phyloP scores from a whole-genome alignment of 129 eudicot species.

The Saposhnikovia divaricata region DNA sequence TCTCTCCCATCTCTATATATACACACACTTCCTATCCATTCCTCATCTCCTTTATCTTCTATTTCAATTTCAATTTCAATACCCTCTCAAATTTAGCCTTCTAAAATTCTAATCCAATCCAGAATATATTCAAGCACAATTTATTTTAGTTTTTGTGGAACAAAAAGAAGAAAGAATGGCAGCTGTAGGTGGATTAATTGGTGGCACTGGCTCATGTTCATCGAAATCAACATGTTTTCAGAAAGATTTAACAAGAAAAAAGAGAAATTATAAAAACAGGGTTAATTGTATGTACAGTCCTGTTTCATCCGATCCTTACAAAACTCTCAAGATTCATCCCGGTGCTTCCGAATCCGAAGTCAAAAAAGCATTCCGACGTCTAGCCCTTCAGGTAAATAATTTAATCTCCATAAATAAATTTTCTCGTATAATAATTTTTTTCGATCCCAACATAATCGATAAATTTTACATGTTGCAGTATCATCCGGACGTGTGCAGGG shows the following conservation, averaged over 20 bases:
- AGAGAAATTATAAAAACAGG: constrained; percentile 15
- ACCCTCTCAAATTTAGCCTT: background rate
- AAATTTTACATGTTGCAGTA: background rate
- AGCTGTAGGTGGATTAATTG: constrained; percentile 28
- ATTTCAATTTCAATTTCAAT: background rate
- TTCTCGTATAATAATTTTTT: background rate
- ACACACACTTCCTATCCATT: background rate
- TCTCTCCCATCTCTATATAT: background rate
- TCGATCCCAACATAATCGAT: too few species aligned
- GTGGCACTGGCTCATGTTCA: constrained; percentile 21
- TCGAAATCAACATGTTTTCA: constrained; percentile 19
- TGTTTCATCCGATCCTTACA: constrained; percentile 59
- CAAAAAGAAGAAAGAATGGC: constrained; percentile 5
- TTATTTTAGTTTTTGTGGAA: background rate
- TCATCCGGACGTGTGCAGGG: constrained; percentile 94
- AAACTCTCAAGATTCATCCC: constrained; percentile 53
- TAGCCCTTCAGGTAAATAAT: constrained; percentile 66
- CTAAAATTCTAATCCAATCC: background rate
- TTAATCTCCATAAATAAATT: background rate
- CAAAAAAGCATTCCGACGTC: constrained; percentile 71
- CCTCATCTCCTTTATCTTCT: background rate
- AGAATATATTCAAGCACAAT: background rate
- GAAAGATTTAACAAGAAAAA: constrained; percentile 14
- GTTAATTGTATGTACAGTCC: constrained; percentile 38
- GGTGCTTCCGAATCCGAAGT: constrained; percentile 91